Percentiles rank a stretch among this genome's conserved stretches.
These are phyloP conservation scores for Ophiostoma ulmi DNA, from an alignment of 2,329 filamentous ascomycete species.

Conservation along the genomic window DNA sequence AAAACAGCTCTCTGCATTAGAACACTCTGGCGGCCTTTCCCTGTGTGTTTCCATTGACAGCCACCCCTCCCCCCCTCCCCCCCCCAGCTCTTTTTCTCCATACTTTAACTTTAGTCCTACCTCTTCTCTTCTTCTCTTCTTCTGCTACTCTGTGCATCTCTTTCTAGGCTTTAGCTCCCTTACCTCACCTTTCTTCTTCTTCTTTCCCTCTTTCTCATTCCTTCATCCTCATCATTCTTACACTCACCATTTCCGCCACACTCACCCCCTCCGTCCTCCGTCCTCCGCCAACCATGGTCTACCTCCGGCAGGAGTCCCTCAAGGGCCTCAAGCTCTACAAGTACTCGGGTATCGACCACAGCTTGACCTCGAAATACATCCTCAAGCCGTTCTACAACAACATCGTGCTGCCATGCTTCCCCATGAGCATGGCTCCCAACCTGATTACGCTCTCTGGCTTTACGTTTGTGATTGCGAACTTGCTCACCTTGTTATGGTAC, in stretches of 20 bases:
- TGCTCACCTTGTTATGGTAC: slow-evolving; percentile 91
- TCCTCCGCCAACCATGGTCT: slow-evolving; percentile 61
- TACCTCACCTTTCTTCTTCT: neutral
- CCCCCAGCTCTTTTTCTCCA: neutral
- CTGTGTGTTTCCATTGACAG: neutral
- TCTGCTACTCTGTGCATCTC: neutral
- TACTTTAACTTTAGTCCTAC: neutral
- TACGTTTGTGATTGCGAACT: slow-evolving; percentile 80
- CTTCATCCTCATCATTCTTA: neutral
- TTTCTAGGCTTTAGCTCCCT: neutral
- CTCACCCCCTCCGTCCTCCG: neutral
- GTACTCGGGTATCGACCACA: slow-evolving; percentile 88
- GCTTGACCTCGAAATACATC: slow-evolving; percentile 83
- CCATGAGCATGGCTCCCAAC: slow-evolving; percentile 87
- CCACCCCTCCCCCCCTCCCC: neutral
- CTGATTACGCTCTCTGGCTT: slow-evolving; percentile 89
- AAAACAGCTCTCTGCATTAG: too few relatives aligned
- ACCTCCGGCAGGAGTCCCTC: slow-evolving; percentile 88
- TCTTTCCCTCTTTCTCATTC: neutral
- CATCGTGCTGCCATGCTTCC: slow-evolving; percentile 89
- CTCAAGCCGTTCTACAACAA: slow-evolving; percentile 97
- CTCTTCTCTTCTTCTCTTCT: slow-evolving; percentile 7
- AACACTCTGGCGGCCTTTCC: neutral
- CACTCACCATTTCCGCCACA: neutral
- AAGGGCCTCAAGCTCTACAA: slow-evolving; percentile 89